Conservation (phyloP, 805 yeast genomes). For the Wickerhamia fluorescens region DNA sequence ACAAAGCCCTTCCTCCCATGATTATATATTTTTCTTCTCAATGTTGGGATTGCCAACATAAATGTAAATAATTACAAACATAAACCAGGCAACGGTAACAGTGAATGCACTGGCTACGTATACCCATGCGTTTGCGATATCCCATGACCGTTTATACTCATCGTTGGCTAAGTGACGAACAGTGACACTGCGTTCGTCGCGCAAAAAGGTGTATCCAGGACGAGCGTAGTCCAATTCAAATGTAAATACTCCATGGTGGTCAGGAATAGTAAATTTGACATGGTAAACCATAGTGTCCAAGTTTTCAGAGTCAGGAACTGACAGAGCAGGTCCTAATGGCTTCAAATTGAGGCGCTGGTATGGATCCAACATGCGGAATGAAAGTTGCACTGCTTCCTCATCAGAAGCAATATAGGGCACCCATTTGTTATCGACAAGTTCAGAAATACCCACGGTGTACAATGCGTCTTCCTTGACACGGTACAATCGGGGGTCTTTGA, state of each 20-base stretch:
- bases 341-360: conserved; percentile 73
- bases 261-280: conserved; percentile 69
- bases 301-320: conserved; percentile 25
- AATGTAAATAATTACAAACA: conserved; percentile 64
- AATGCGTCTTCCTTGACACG: conserved; percentile 67
- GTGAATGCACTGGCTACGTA: conserved; percentile 65
- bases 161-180: conserved; percentile 93
- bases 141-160: conserved; percentile 90
- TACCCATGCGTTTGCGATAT: conserved; percentile 89
- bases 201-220: conserved; percentile 63
- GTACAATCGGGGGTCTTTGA: conserved; percentile 40
- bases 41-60: conserved; percentile 27
- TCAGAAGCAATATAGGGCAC: conserved; percentile 43
- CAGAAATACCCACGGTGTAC: conserved; percentile 46
- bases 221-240: conserved; percentile 73
- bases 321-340: conserved; percentile 32
- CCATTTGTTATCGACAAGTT: conserved; percentile 51
- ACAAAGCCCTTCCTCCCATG: no score
- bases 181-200: conserved; percentile 64
- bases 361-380: conserved; percentile 88
- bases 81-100: conserved; percentile 71
- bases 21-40: conserved; percentile 19
- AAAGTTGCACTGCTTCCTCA: conserved; percentile 66
- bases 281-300: conserved; percentile 44
- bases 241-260: conserved; percentile 95